Evolutionary conservation across 148 eudicot genomes (phyloP), one percentile per base, ranked within the genome.

Genomic region (Rhododendron henanense): DNA sequence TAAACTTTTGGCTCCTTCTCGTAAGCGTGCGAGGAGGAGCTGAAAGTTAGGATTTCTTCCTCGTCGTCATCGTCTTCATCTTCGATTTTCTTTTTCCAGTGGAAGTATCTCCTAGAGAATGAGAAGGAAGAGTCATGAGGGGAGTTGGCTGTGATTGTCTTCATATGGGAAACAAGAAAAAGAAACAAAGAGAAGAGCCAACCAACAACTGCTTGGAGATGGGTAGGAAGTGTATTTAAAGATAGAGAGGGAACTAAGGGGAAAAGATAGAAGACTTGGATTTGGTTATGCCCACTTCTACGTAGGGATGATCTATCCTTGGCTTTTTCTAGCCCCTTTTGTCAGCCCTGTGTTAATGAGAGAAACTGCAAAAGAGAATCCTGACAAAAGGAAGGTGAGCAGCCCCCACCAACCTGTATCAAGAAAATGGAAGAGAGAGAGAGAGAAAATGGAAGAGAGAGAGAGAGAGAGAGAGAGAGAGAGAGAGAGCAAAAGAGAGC

Each of bases 71-170:
- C 89, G 1, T 87, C 90, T 1, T 91, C 92, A 21, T 87, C 89
- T 23, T 88, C 90, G 6, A 88, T 74, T 35, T 94, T 97, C 61
- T 88, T 95, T 16, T 71, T 93, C 90, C 89, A 93, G 86, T 92
- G 87, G 88, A 97, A 92, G 87, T 91, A 93, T 85, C 99, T 93
- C 79, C 93, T 92, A 10, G 99, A 97, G 91, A 94, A 93, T 7
- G 99, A 97, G 90, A 95, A 92, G 41, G 99, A 94, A 50, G 91
- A 79, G 69, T 93, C 94, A 1, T 92, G 93, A 19, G 92, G 91
- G 78, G 89, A 88, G 83, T 88, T 91, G 41, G 93, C 90, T 93
- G 93, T 93, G 91, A 95, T 94, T 79, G 98, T 88, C 90, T 88
- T 97, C 99, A 94, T 93, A 3, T 82, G 41, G 83, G 85, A 48